Conservation (phyloP, 495 filamentous ascomycete species). For the Extremus antarcticus region DNA sequence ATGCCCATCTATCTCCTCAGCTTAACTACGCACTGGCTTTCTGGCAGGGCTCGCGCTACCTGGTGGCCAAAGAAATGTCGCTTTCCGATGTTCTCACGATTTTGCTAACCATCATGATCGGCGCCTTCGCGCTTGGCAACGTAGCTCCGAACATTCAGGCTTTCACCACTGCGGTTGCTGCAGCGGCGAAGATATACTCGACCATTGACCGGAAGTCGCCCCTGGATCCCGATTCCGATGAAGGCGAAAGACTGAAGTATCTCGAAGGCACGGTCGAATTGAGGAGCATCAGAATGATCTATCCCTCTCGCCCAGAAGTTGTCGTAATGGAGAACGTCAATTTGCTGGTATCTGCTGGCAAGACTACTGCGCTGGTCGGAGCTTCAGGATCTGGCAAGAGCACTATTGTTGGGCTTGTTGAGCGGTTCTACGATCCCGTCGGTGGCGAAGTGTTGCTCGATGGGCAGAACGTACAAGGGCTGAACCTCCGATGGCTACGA, state of each 20-base stretch:
- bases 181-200: conserved; percentile 78
- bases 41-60: conserved; percentile 81
- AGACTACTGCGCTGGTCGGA: conserved; percentile 77
- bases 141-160: conserved; percentile 77
- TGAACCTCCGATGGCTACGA: conserved; percentile 86
- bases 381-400: conserved; percentile 84
- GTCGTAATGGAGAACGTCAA: conserved; percentile 74
- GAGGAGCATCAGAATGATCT: conserved; percentile 79
- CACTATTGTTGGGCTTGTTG: conserved; percentile 83
- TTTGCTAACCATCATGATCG: conserved; percentile 80
- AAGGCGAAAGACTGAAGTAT: conserved; percentile 56
- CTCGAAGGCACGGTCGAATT: conserved; percentile 73
- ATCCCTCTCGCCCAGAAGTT: conserved; percentile 85
- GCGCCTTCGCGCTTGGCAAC: conserved; percentile 82
- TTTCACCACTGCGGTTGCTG: conserved; percentile 69
- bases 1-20: no score
- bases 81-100: conserved; percentile 58
- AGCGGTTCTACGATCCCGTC: conserved; percentile 86
- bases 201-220: conserved; percentile 89
- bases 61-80: conserved; percentile 53
- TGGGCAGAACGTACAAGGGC: conserved; percentile 63
- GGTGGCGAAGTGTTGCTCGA: conserved; percentile 70
- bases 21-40: conserved; percentile 83
- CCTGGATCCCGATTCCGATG: conserved; percentile 63
- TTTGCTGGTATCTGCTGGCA: conserved; percentile 69